Evolutionary conservation across 371 early-diverging fungal species (phyloP).

Genomic region (Coemansia sp.): DNA sequence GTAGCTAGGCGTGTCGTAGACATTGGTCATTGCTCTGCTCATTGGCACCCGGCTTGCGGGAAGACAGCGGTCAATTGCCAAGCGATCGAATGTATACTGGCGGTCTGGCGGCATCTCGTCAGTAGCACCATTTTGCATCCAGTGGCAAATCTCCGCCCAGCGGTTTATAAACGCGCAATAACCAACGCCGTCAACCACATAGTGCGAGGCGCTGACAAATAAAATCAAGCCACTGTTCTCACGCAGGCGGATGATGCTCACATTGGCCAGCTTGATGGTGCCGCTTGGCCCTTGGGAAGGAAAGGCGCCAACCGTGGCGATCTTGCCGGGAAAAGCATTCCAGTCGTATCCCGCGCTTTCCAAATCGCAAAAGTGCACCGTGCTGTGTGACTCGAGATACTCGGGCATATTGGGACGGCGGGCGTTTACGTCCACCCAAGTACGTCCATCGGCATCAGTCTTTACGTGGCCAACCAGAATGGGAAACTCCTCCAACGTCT

Average conservation of each 20-base stretch:
- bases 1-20: background rate
- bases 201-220: conserved; percentile 20
- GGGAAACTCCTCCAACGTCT: conserved; percentile 15
- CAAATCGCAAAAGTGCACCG: conserved; percentile 6
- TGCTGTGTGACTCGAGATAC: conserved; percentile 16
- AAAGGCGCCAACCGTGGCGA: conserved; percentile 5
- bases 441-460: background rate
- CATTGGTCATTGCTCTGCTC: background rate
- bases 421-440: conserved; percentile 6
- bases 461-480: conserved; percentile 15
- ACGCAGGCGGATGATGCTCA: conserved; percentile 16
- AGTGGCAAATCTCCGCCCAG: conserved; percentile 16
- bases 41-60: background rate
- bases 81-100: conserved; percentile 4
- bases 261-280: conserved; percentile 10
- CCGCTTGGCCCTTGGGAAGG: background rate
- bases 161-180: conserved; percentile 19
- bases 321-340: conserved; percentile 8
- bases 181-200: conserved; percentile 31
- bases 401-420: conserved; percentile 25
- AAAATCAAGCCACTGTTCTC: conserved; percentile 32
- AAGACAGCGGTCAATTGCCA: background rate
- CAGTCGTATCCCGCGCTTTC: conserved; percentile 1
- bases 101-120: background rate
- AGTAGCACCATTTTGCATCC: background rate